These are phyloP conservation scores for Austroboletus rostrupii DNA, from an alignment of 1,284 basidiomycete genomes.

Conservation along the genomic window DNA sequence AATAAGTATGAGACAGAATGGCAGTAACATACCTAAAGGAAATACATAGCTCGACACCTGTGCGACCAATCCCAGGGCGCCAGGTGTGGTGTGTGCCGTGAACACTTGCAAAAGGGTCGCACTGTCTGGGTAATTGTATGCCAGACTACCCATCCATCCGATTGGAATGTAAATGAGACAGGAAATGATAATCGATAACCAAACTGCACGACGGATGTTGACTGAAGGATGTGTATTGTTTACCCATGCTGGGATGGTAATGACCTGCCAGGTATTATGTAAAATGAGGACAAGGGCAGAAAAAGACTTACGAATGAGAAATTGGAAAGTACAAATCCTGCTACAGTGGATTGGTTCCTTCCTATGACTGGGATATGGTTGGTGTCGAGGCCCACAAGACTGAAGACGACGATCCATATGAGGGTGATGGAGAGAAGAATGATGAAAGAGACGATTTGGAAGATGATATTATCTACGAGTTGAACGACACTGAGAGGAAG, in stretches of 20 bases:
- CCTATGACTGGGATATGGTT: constrained; percentile 12
- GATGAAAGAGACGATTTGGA: constrained; percentile 23
- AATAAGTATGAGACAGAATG: background rate
- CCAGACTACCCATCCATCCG: constrained; percentile 22
- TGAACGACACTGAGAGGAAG: constrained; percentile 23
- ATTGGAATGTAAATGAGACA: constrained; percentile 23
- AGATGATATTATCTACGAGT: constrained; percentile 25
- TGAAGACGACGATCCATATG: constrained; percentile 18
- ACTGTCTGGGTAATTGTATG: constrained; percentile 8
- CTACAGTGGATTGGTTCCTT: constrained; percentile 15
- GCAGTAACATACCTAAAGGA: constrained; percentile 16
- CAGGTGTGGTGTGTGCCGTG: background rate
- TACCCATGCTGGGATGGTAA: constrained; percentile 24
- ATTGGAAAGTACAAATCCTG: constrained; percentile 23
- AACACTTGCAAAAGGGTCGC: constrained; percentile 20
- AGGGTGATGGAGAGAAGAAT: constrained; percentile 18
- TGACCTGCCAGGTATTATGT: constrained; percentile 13
- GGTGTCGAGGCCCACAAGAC: constrained; percentile 9
- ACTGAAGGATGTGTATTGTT: constrained; percentile 24
- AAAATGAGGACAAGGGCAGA: background rate
- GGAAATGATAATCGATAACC: constrained; percentile 21
- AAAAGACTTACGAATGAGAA: constrained; percentile 20
- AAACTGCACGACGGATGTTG: constrained; percentile 20
- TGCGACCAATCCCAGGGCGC: constrained; percentile 6
- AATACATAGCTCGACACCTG: constrained; percentile 21